phyloP scores from a whole-genome alignment of 2,329 filamentous ascomycete genomes.

The Aspergillus sp. region DNA sequence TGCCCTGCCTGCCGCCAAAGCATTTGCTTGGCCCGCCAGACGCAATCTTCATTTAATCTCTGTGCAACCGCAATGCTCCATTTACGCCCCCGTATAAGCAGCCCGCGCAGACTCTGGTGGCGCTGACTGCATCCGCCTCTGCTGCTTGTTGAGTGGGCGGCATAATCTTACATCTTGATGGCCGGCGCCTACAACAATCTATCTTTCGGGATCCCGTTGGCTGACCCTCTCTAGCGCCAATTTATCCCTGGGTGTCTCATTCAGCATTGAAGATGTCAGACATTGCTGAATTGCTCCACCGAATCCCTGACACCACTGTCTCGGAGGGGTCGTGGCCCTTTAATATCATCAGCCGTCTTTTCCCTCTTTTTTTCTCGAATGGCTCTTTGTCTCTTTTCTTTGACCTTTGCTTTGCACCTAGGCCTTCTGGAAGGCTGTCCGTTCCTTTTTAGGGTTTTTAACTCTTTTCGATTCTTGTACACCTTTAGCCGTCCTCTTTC shows the following conservation, averaged over 20 bases:
- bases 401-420: conserved; percentile 9
- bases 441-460: conserved; percentile 34
- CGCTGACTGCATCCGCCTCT: conserved; percentile 11
- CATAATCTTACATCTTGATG: conserved; percentile 4
- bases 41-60: conserved; percentile 27
- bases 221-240: conserved; percentile 16
- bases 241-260: conserved; percentile 17
- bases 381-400: conserved; percentile 9
- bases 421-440: conserved; percentile 48
- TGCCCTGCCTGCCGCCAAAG: conserved; percentile 13
- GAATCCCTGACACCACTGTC: conserved; percentile 18
- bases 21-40: conserved; percentile 18
- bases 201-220: conserved; percentile 19
- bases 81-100: conserved; percentile 34
- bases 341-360: conserved; percentile 19
- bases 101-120: conserved; percentile 20
- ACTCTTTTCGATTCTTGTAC: conserved; percentile 11
- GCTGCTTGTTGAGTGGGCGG: conserved; percentile 18
- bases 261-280: conserved; percentile 7
- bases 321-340: conserved; percentile 8
- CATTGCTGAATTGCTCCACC: conserved; percentile 25
- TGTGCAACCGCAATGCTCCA: conserved; percentile 25
- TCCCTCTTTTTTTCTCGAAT: conserved; percentile 29
- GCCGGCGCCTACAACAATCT: conserved; percentile 16
- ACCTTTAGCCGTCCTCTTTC: conserved; percentile 8